A percentile compares a stretch with the other conserved stretches of the same genome.
phyloP scores from a whole-genome alignment of 1,139 yeast species.

The Diutina ranongensis region DNA sequence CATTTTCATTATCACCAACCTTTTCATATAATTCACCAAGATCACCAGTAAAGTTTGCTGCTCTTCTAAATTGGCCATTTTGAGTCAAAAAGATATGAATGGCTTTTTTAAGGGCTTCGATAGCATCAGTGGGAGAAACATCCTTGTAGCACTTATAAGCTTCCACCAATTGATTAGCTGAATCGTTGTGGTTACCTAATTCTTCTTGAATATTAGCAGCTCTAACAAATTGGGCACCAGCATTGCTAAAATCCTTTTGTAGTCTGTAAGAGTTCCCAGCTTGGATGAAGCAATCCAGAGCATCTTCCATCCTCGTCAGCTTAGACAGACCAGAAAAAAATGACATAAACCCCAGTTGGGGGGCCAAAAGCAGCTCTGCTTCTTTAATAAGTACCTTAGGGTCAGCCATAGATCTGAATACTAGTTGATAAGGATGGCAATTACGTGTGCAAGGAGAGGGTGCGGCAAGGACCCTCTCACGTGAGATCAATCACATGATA shows the following conservation, averaged over 20 bases:
- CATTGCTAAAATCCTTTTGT: slow-evolving; percentile 55
- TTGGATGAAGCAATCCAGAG: slow-evolving; percentile 78
- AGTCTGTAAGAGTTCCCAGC: slow-evolving; percentile 85
- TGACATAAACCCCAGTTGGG: slow-evolving; percentile 65
- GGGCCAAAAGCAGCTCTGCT: slow-evolving; percentile 38
- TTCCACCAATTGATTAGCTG: slow-evolving; percentile 82
- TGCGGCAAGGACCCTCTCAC: slow-evolving; percentile 8
- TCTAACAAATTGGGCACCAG: slow-evolving; percentile 75
- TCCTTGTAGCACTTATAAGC: slow-evolving; percentile 81
- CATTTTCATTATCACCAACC: slow-evolving; percentile 52
- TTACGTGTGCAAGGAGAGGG: background rate
- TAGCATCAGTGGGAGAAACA: slow-evolving; percentile 68
- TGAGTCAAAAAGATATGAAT: slow-evolving; percentile 68
- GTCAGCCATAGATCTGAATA: slow-evolving; percentile 13
- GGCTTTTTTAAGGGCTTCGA: slow-evolving; percentile 63
- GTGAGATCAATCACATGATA: background rate
- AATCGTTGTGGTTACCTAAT: slow-evolving; percentile 78
- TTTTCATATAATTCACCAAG: slow-evolving; percentile 79
- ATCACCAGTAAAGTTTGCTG: slow-evolving; percentile 89
- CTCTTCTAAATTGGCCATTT: slow-evolving; percentile 91
- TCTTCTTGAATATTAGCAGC: slow-evolving; percentile 75
- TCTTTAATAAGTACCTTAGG: slow-evolving; percentile 30
- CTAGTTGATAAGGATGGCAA: background rate
- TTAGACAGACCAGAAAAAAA: slow-evolving; percentile 62
- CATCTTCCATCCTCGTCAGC: slow-evolving; percentile 70